Conservation (phyloP, 164 flowering plant genomes). For the Annona squamosa region DNA sequence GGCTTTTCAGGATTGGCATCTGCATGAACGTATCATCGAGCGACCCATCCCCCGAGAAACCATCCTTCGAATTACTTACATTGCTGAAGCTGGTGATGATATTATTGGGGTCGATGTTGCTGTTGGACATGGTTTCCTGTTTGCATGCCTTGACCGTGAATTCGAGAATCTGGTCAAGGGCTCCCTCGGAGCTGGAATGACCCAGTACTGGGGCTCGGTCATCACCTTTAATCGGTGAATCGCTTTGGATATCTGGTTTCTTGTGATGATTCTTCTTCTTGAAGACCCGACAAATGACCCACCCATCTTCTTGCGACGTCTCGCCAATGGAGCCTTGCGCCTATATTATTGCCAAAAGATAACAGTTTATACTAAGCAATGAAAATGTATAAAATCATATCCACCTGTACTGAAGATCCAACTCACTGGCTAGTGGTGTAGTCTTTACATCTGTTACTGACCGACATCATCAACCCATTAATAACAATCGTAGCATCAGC, state of each 20-base stretch:
- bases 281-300: slow-evolving; percentile 82
- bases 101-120: slow-evolving; percentile 5
- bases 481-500: too few relatives aligned
- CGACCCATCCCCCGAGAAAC: not conserved
- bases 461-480: too few relatives aligned
- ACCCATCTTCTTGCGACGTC: slow-evolving; percentile 70
- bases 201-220: slow-evolving; percentile 12
- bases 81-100: not conserved
- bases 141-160: slow-evolving; percentile 28
- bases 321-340: not conserved
- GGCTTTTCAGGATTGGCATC: slow-evolving; percentile 54
- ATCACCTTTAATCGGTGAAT: slow-evolving; percentile 15
- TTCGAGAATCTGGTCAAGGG: slow-evolving; percentile 59
- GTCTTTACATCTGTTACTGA: too few relatives aligned
- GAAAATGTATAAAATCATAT: too few relatives aligned
- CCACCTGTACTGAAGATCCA: too few relatives aligned
- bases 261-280: slow-evolving; percentile 65
- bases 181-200: slow-evolving; percentile 30
- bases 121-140: slow-evolving; percentile 23
- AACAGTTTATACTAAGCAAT: too few relatives aligned
- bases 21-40: slow-evolving; percentile 34
- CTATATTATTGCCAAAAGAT: not conserved
- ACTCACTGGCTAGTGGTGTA: too few relatives aligned
- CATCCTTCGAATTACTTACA: slow-evolving; percentile 1
- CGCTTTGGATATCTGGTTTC: slow-evolving; percentile 28